These are phyloP conservation scores for Candida tibetensis DNA, from an alignment of 805 yeast species.

Conservation along the genomic window DNA sequence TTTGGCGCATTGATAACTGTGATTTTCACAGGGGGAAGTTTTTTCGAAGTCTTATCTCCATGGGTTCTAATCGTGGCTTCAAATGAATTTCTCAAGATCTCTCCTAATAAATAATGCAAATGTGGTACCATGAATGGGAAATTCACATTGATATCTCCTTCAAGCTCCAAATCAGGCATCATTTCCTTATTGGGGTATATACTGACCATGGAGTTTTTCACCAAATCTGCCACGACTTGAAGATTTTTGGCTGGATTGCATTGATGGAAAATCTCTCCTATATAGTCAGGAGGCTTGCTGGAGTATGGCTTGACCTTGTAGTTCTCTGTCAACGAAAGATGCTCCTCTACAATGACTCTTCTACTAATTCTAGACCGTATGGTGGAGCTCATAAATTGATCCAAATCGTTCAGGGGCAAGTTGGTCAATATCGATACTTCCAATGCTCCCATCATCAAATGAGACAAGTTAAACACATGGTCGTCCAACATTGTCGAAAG, in stretches of 20 bases:
- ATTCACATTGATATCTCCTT: slow-evolving; percentile 62
- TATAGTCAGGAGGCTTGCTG: slow-evolving; percentile 50
- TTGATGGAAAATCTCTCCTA: slow-evolving; percentile 78
- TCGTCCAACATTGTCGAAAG: slow-evolving; percentile 67
- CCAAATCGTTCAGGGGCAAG: slow-evolving; percentile 63
- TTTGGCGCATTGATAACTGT: slow-evolving; percentile 66
- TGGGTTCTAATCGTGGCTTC: slow-evolving; percentile 69
- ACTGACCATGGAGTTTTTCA: slow-evolving; percentile 48
- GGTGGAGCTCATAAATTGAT: slow-evolving; percentile 71
- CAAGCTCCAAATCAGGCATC: slow-evolving; percentile 75
- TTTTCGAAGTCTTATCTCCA: slow-evolving; percentile 22
- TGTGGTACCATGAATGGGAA: slow-evolving; percentile 88
- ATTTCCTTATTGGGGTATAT: slow-evolving; percentile 49
- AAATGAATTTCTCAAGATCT: slow-evolving; percentile 77
- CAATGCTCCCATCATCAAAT: slow-evolving; percentile 88
- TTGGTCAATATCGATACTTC: slow-evolving; percentile 64
- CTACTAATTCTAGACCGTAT: slow-evolving; percentile 85
- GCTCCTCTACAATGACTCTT: slow-evolving; percentile 89
- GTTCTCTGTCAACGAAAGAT: slow-evolving; percentile 70
- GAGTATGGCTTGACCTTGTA: slow-evolving; percentile 49
- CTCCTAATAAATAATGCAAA: slow-evolving; percentile 82
- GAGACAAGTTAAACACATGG: slow-evolving; percentile 80
- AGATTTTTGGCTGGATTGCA: slow-evolving; percentile 74
- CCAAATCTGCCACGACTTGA: slow-evolving; percentile 49
- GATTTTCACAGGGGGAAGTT: slow-evolving; percentile 74